phyloP scores from a whole-genome alignment of 2,329 filamentous ascomycete species.

The Cladobotryum mycophilum region DNA sequence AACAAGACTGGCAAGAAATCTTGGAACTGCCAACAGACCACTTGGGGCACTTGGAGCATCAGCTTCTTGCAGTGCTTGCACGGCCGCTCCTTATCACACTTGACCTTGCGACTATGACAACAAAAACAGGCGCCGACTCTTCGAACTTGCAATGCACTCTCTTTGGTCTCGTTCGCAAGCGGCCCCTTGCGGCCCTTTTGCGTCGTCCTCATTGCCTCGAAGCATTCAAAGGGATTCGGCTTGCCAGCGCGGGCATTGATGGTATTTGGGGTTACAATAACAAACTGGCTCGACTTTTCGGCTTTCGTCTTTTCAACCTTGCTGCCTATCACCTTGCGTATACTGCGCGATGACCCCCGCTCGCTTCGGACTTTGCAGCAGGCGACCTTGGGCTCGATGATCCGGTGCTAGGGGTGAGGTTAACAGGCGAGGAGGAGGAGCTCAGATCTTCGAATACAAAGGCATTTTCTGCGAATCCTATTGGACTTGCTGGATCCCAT shows the following conservation, averaged over 20 bases:
- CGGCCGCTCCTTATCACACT: constrained; percentile 49
- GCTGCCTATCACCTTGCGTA: constrained; percentile 37
- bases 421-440: constrained; percentile 21
- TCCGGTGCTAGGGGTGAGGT: constrained; percentile 18
- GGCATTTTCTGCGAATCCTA: constrained; percentile 24
- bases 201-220: constrained; percentile 46
- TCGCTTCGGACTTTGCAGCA: constrained; percentile 21
- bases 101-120: constrained; percentile 54
- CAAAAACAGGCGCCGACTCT: constrained; percentile 52
- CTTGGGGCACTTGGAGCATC: constrained; percentile 42
- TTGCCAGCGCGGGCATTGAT: constrained; percentile 46
- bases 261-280: constrained; percentile 49
- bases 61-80: constrained; percentile 53
- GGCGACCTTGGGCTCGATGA: constrained; percentile 27
- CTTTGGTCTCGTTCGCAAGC: constrained; percentile 46
- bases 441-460: constrained; percentile 35
- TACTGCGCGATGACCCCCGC: constrained; percentile 26
- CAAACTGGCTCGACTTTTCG: constrained; percentile 40
- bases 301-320: constrained; percentile 42
- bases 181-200: constrained; percentile 53
- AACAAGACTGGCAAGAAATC: constrained; percentile 49
- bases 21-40: constrained; percentile 54
- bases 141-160: constrained; percentile 48
- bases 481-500: constrained; percentile 36
- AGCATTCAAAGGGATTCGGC: constrained; percentile 48